Evolutionary conservation across 352 stramenopile species (phyloP).

Genomic region (Peronospora belbahrii): DNA sequence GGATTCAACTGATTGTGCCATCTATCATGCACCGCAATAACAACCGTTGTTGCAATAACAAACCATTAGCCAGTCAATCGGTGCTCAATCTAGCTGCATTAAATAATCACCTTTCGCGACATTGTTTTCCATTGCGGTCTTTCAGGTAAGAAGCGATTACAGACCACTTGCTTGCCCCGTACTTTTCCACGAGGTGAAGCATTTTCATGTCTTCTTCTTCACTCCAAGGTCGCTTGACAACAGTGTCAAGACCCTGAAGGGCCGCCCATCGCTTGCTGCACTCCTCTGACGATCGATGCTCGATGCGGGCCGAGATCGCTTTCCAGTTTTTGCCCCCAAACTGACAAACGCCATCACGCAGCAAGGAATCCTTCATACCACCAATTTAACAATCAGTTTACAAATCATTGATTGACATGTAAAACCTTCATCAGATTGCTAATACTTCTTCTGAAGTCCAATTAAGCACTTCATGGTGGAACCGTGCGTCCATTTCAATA

Average conservation of each 20-base stretch:
- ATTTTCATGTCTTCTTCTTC: slow-evolving; percentile 55
- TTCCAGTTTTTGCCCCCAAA: slow-evolving; percentile 82
- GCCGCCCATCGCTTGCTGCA: slow-evolving; percentile 68
- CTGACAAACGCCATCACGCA: slow-evolving; percentile 60
- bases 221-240: slow-evolving; percentile 64
- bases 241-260: slow-evolving; percentile 51
- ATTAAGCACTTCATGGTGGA: slow-evolving; percentile 2
- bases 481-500: background rate
- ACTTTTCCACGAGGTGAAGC: slow-evolving; percentile 43
- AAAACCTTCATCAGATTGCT: background rate
- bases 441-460: slow-evolving; percentile 48
- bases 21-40: slow-evolving; percentile 18
- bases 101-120: slow-evolving; percentile 50
- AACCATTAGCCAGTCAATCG: background rate
- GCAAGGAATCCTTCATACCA: slow-evolving; percentile 44
- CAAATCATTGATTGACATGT: background rate
- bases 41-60: background rate
- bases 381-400: background rate
- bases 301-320: slow-evolving; percentile 45
- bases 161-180: slow-evolving; percentile 66
- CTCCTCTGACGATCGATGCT: slow-evolving; percentile 33
- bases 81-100: slow-evolving; percentile 1
- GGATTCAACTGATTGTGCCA: slow-evolving; percentile 86
- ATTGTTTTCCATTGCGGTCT: slow-evolving; percentile 85
- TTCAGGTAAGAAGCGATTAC: slow-evolving; percentile 80